phyloP scores from a whole-genome alignment of 805 yeast genomes.

The Pachysolen tannophilus region DNA sequence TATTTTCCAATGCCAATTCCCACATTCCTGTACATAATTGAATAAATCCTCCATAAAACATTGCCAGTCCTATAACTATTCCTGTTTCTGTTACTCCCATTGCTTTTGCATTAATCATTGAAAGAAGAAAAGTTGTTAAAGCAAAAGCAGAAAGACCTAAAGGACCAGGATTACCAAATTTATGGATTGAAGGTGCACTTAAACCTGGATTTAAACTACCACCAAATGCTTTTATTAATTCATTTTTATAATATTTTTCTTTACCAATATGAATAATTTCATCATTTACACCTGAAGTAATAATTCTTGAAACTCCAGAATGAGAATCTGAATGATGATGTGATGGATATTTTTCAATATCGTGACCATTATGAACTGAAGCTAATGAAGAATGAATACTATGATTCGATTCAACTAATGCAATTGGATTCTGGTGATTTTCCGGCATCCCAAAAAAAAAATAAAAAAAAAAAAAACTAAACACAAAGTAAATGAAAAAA shows the following conservation, averaged over 20 bases:
- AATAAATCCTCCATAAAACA: conserved; percentile 67
- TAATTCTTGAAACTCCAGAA: background rate
- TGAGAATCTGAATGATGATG: too few relatives aligned
- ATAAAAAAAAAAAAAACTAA: too few relatives aligned
- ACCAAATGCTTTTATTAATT: conserved; percentile 63
- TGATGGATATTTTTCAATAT: too few relatives aligned
- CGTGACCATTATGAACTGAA: too few relatives aligned
- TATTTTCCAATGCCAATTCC: conserved; percentile 67
- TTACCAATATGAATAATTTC: conserved; percentile 67
- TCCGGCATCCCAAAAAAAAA: too few relatives aligned
- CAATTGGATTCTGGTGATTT: too few relatives aligned
- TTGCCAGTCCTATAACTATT: conserved; percentile 56
- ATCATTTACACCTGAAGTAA: conserved; percentile 34
- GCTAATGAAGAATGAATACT: too few relatives aligned
- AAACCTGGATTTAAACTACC: conserved; percentile 75
- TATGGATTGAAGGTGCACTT: conserved; percentile 47
- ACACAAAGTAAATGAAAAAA: too few relatives aligned
- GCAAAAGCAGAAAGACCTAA: conserved; percentile 69
- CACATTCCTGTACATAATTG: conserved; percentile 70
- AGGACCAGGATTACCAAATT: conserved; percentile 71
- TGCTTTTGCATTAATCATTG: conserved; percentile 55
- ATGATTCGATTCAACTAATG: too few relatives aligned
- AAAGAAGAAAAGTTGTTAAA: conserved; percentile 56
- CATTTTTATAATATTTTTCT: conserved; percentile 55
- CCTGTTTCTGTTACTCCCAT: conserved; percentile 58